Evolutionary conservation across 78 protist genomes (phyloP), one percentile per base, ranked within the genome.

Genomic region (Dictyostelium citrinum): DNA sequence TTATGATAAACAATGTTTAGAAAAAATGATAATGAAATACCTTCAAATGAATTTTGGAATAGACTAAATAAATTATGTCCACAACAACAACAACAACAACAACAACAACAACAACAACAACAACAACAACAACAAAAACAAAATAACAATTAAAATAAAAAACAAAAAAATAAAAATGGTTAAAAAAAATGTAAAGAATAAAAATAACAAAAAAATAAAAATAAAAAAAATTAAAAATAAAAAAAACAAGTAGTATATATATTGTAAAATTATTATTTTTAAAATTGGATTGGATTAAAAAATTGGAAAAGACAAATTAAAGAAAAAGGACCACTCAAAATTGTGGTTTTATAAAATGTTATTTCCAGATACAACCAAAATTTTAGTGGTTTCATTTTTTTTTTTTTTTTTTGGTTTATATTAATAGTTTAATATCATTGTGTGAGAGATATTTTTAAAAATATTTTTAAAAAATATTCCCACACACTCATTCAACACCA

Each of bases 51-150:
- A 80, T 80, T 80, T 80, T 55, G 37, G 49, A 43, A 35, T 10
- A 80, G 84, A 80, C 17, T 80, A 17, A 80, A 80, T 46, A 29
- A 49, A 5, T 2, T 80, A 20, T 80, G 84, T 80, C 84, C 84
- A 10, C 84, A 80, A 80, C 84, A 80, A 20, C 2, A 37, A 24
- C n/a, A n/a, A n/a, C n/a, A n/a, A n/a, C n/a, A n/a, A n/a, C n/a
- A n/a, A n/a, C n/a, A n/a, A n/a, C n/a, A n/a, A n/a, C n/a, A n/a
- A n/a, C n/a, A n/a, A n/a, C n/a, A n/a, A n/a, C n/a, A n/a, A n/a
- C n/a, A n/a, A n/a, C n/a, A n/a, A n/a, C n/a, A n/a, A n/a, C n/a
- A n/a, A n/a, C n/a, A 24, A 3, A 64, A 64, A 10, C 0, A 27
- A 9, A 64, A 64, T 27, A 27, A 64, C 0, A 64, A 27, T 27